A percentile compares a stretch with the other conserved stretches of the same genome.
These are phyloP conservation scores for Blastobotrys raffinosifermentans DNA, from an alignment of 1,139 yeast species.

Conservation along the genomic window DNA sequence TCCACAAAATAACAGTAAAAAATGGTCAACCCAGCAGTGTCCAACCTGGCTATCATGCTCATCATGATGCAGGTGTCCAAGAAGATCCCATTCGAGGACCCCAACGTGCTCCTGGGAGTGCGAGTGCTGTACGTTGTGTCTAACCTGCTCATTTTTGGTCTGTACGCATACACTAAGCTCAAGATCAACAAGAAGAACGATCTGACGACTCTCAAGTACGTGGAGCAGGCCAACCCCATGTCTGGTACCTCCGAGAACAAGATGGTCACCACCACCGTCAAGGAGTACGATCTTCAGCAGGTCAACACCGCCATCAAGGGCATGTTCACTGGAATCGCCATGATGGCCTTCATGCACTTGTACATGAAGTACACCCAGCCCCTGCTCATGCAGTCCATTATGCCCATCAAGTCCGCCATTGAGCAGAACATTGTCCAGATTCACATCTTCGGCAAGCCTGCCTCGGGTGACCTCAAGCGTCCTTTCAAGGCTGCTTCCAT, in stretches of 20 bases:
- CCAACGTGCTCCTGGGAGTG: slow-evolving; percentile 65
- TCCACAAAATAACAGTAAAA: too few relatives aligned
- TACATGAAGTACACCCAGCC: slow-evolving; percentile 99
- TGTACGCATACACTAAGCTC: slow-evolving; percentile 60
- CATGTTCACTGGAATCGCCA: slow-evolving; percentile 82
- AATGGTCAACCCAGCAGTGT: slow-evolving; percentile 62
- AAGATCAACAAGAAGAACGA: slow-evolving; percentile 69
- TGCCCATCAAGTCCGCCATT: slow-evolving; percentile 83
- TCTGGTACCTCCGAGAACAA: slow-evolving; percentile 69
- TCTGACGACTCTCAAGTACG: slow-evolving; percentile 85
- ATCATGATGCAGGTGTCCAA: slow-evolving; percentile 96
- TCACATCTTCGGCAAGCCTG: slow-evolving; percentile 78
- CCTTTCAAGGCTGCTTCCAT: slow-evolving; percentile 90
- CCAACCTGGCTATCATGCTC: slow-evolving; percentile 86
- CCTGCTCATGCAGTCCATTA: slow-evolving; percentile 86
- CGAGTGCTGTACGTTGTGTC: slow-evolving; percentile 67
- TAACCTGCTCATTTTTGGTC: slow-evolving; percentile 56
- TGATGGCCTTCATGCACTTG: slow-evolving; percentile 98
- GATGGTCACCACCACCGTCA: slow-evolving; percentile 80
- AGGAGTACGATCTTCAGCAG: slow-evolving; percentile 90
- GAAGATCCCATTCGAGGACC: slow-evolving; percentile 84
- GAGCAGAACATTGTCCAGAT: slow-evolving; percentile 91
- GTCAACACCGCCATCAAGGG: slow-evolving; percentile 72
- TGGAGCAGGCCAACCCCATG: slow-evolving; percentile 79
- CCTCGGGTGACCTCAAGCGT: slow-evolving; percentile 89